phyloP scores from a whole-genome alignment of 164 flowering plant species.

The Vitis riparia region DNA sequence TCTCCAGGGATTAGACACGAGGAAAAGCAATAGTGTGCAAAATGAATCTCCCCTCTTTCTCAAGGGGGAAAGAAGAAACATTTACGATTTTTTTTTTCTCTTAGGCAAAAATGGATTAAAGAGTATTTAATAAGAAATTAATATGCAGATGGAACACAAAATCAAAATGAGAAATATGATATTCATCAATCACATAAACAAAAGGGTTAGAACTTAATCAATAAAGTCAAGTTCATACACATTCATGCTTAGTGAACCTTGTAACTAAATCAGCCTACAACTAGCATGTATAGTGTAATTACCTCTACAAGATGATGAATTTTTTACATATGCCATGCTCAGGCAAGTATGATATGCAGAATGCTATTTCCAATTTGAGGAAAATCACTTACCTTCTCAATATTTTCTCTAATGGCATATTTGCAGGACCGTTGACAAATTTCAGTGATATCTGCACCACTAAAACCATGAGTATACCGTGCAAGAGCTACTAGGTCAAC shows the following conservation, averaged over 20 bases:
- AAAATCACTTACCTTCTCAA: constrained; percentile 50
- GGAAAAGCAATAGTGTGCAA: background rate
- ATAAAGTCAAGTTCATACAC: background rate
- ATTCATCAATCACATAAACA: background rate
- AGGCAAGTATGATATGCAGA: background rate
- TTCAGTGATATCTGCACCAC: constrained; percentile 75
- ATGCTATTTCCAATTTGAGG: background rate
- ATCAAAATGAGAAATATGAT: background rate
- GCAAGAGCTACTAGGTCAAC: constrained; percentile 59
- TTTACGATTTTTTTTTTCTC: no score
- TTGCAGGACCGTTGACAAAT: constrained; percentile 73
- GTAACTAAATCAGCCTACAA: background rate
- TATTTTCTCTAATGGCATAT: constrained; percentile 67
- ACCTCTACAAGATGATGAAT: background rate
- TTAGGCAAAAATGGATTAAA: background rate
- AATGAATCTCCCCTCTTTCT: background rate
- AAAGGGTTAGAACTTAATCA: background rate
- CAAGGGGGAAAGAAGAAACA: background rate
- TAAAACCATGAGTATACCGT: constrained; percentile 55
- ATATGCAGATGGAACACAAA: background rate
- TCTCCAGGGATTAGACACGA: background rate
- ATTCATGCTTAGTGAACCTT: background rate
- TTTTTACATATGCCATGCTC: background rate
- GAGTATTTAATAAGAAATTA: no score
- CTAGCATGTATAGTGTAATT: background rate